Conservation (phyloP, 768 basidiomycete genomes). For the Boletus insuetus region DNA sequence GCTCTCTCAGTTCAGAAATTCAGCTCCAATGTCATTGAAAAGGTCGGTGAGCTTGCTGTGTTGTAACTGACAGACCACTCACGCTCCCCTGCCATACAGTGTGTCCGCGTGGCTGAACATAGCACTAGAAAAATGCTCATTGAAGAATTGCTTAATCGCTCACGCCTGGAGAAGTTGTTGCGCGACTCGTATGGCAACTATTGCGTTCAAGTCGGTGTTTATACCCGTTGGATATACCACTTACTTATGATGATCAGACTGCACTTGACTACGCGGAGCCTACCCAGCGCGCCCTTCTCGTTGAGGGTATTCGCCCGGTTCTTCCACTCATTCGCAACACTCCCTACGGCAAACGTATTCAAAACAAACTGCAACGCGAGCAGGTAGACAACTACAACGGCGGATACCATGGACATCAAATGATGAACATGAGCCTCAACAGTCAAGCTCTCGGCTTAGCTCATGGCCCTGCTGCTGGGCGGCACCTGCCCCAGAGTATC, state of each 20-base stretch:
- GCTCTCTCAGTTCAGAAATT: constrained; percentile 98
- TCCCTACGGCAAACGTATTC: constrained; percentile 98
- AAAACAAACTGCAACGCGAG: constrained; percentile 96
- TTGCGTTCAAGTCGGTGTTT: constrained; percentile 71
- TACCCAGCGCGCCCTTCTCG: constrained; percentile 84
- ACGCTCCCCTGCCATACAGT: constrained; percentile 35
- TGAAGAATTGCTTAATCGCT: constrained; percentile 91
- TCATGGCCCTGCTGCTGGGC: constrained; percentile 42
- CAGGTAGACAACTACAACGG: constrained; percentile 67
- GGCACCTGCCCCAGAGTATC: constrained; percentile 55
- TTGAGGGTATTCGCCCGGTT: constrained; percentile 98
- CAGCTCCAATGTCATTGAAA: constrained; percentile 98
- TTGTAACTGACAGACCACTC: not conserved
- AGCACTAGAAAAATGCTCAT: constrained; percentile 92
- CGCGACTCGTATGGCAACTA: constrained; percentile 97
- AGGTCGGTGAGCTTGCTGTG: constrained; percentile 44
- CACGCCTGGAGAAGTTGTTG: constrained; percentile 90
- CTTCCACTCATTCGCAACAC: constrained; percentile 98
- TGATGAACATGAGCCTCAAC: constrained; percentile 54
- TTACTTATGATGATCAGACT: constrained; percentile 53
- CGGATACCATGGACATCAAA: constrained; percentile 59
- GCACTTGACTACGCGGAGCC: constrained; percentile 97
- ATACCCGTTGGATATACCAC: not conserved
- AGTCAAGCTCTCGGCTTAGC: constrained; percentile 52
- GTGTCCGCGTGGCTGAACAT: constrained; percentile 93